Evolutionary conservation across 805 yeast species (phyloP).

Genomic region (Myxozyma udenii): DNA sequence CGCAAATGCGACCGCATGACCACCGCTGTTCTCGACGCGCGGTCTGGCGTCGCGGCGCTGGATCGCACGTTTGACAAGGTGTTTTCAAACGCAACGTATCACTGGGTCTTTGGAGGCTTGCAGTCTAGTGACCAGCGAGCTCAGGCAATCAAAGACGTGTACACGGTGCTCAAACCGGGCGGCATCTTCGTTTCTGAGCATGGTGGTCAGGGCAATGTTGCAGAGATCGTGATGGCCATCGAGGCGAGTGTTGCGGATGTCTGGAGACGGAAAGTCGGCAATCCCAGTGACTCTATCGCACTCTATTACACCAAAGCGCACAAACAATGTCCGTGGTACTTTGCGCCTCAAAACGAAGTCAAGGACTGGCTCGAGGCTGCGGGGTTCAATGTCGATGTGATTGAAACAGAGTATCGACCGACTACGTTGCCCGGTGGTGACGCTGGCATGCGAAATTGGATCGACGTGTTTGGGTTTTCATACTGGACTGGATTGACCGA

Average conservation of each 20-base stretch:
- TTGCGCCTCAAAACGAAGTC: slow-evolving; percentile 22
- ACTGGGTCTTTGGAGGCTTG: slow-evolving; percentile 31
- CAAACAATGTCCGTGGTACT: slow-evolving; percentile 31
- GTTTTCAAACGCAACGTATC: slow-evolving; percentile 34
- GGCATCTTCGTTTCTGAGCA: slow-evolving; percentile 32
- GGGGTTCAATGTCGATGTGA: slow-evolving; percentile 29
- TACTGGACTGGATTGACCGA: slow-evolving; percentile 26
- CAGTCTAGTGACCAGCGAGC: slow-evolving; percentile 11
- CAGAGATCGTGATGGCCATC: slow-evolving; percentile 32
- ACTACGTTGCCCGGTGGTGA: slow-evolving; percentile 26
- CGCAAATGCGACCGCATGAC: slow-evolving; percentile 10
- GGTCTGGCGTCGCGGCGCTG: too few relatives aligned
- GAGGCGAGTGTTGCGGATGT: slow-evolving; percentile 16
- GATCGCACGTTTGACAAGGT: slow-evolving; percentile 28
- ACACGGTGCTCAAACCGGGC: slow-evolving; percentile 20
- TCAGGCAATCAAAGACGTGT: slow-evolving; percentile 25
- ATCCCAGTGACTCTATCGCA: neutral
- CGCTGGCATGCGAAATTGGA: slow-evolving; percentile 31
- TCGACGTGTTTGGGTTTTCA: slow-evolving; percentile 33
- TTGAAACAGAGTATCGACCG: slow-evolving; percentile 31
- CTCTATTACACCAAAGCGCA: slow-evolving; percentile 6
- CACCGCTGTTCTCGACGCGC: slow-evolving; percentile 20
- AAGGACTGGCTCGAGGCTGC: slow-evolving; percentile 23
- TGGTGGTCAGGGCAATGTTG: slow-evolving; percentile 34
- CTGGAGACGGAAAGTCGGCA: slow-evolving; percentile 7